Base-by-base conservation (phyloP, 495 filamentous ascomycete species). In the Penicillium arizonense region DNA sequence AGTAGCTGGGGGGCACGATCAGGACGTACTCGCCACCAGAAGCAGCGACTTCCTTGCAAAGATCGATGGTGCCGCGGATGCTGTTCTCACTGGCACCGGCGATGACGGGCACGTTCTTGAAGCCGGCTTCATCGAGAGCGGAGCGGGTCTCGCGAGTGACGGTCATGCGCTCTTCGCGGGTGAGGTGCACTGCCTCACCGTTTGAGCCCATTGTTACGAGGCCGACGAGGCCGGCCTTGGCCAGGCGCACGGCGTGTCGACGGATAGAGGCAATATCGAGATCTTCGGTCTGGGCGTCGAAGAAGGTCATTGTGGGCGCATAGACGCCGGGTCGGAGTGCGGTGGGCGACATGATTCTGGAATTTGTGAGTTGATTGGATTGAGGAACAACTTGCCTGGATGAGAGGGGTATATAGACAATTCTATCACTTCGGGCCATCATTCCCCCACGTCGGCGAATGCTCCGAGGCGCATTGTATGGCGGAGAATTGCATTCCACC, bases 181-280 rank as follows among this genome's bases (percentile, higher is more conserved):
- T 87, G 51, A 91, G 82, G 67, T 95, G 90, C 48, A 90, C 87
- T 14, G 90, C 90, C 73, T 95, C 90, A 18, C 90, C 90, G 65
- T 95, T 95, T 51, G 88, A 93, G 41, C 90, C 91, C 87, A 93
- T 91, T 56, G 87, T 87, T 9, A 95, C 88, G 11, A 96, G 79
- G 10, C 91, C 89, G 36, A 85, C 87, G 10, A 96, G 84, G 16
- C 91, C 90, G 47, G 82, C 88, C 71, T 84, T 77, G 20, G 87
- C 90, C n/a, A 95, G 82, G 37, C 89, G 88, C 44, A 88, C 83
- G 28, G 87, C 87, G 62, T 94, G 90, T 44, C 79, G 83, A 65
- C 86, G 88, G 74, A 93, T 87, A 50, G 85, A 80, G 5, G 85
- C 78, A 57, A 89, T 81, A 62, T 96, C 90, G 61, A 96, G 80